Evolutionary conservation across 495 filamentous ascomycete genomes (phyloP), one percentile per base, ranked within the genome.

Genomic region (Lepraria neglecta): DNA sequence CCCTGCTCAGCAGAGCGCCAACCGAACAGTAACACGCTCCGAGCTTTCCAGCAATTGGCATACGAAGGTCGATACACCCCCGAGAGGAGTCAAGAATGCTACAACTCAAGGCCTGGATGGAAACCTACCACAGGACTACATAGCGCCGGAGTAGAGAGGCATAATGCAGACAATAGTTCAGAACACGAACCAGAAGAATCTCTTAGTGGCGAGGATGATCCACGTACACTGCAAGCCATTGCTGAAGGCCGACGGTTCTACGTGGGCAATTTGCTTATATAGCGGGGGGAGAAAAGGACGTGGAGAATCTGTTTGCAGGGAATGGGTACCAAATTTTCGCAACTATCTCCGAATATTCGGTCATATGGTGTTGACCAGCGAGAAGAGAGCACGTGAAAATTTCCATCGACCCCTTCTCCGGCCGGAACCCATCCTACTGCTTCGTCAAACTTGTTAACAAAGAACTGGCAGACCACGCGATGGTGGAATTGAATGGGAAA

Each of bases 351-450:
- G 12, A n/a, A 6, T 51, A 30, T 17, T 24, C 14, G 12, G 24
- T 52, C 4, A 4, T 4, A 11, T 52, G 15, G 15, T 21, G 19
- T 38, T 55, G 38, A 55, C 6, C 27, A 24, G 58, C 46, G 4
- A 66, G 33, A 64, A 75, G 81, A 66, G 77, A 80, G 68, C 79
- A 79, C 43, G 83, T 89, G 61, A 82, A 84, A 67, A 86, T 88
- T 68, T 82, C 83, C 10, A 76, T 86, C 54, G 84, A 88, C 68
- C 82, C 84, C 19, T 82, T 86, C 67, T 85, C 82, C 27, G 82
- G 82, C 48, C 72, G 84, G 15, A 89, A 88, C 69, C 84, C 84
- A 4, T 86, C 84, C 6, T 88, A 87, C 72, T 89, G 85, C 72
- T 88, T 88, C 57, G 80, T 87, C 55, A 84, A 88, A 65, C 77